These are phyloP conservation scores for Onygenales sp. DNA, from an alignment of 2,329 filamentous ascomycete species.

Conservation along the genomic window DNA sequence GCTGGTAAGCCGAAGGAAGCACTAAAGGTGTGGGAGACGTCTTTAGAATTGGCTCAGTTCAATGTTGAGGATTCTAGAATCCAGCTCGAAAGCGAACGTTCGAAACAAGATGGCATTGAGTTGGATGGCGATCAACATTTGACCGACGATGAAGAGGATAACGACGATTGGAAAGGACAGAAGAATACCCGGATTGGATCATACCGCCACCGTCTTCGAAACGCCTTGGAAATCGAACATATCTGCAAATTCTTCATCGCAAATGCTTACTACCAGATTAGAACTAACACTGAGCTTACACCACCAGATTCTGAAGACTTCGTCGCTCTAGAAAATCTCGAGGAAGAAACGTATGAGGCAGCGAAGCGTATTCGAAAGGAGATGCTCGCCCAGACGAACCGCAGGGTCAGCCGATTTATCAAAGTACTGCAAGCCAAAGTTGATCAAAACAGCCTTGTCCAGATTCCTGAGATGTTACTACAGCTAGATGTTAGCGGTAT, in stretches of 20 bases:
- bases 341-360: slow-evolving; percentile 63
- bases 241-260: slow-evolving; percentile 75
- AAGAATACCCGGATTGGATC: slow-evolving; percentile 44
- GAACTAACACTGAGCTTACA: slow-evolving; percentile 57
- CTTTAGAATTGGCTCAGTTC: slow-evolving; percentile 38
- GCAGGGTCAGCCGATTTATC: slow-evolving; percentile 58
- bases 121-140: slow-evolving; percentile 4
- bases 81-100: slow-evolving; percentile 45
- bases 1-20: slow-evolving; percentile 59
- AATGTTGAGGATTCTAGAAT: slow-evolving; percentile 54
- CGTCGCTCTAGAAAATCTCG: slow-evolving; percentile 55
- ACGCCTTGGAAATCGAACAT: slow-evolving; percentile 70
- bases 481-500: slow-evolving; percentile 54
- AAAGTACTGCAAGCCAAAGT: slow-evolving; percentile 47
- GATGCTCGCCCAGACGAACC: slow-evolving; percentile 53
- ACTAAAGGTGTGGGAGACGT: slow-evolving; percentile 58
- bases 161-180: slow-evolving; percentile 23
- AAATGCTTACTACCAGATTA: slow-evolving; percentile 76
- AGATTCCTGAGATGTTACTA: slow-evolving; percentile 52
- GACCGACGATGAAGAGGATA: slow-evolving; percentile 25
- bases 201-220: slow-evolving; percentile 57
- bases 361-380: slow-evolving; percentile 72
- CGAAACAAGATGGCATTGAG: slow-evolving; percentile 11
- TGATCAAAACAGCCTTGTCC: slow-evolving; percentile 46
- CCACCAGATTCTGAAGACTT: slow-evolving; percentile 59